A percentile compares a stretch with the other conserved stretches of the same genome.
Evolutionary conservation across 345 rosid genomes (phyloP).

Genomic region (Salix koriyanagi): DNA sequence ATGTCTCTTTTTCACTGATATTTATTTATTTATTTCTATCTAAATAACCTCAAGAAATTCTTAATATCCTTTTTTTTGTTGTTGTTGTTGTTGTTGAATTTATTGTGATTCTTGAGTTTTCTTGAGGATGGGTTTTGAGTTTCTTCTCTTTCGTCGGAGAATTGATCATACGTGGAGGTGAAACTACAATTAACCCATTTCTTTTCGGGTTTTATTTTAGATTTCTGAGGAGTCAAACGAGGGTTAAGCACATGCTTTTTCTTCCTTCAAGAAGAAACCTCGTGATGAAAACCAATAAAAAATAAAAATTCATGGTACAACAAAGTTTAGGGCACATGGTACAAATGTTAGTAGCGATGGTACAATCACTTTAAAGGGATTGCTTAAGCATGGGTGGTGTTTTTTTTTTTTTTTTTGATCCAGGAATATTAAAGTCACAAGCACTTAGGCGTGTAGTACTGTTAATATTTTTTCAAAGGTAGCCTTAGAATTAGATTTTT

Average conservation of each 20-base stretch:
- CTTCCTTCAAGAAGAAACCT: slow-evolving; percentile 5
- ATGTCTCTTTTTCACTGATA: not conserved
- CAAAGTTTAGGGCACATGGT: slow-evolving; percentile 1
- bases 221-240: not conserved
- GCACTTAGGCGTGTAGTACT: not conserved
- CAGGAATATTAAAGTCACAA: not conserved
- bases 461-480: too few relatives aligned
- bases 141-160: not conserved
- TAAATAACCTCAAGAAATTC: not conserved
- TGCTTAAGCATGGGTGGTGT: too few relatives aligned
- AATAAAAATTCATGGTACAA: not conserved
- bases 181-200: not conserved
- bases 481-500: not conserved
- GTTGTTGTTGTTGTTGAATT: too few relatives aligned
- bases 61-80: not conserved
- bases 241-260: not conserved
- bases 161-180: not conserved
- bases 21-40: not conserved
- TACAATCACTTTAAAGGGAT: not conserved
- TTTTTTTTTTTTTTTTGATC: not conserved
- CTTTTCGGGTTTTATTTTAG: not conserved
- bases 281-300: not conserved
- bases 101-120: not conserved
- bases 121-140: not conserved
- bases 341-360: not conserved